Evolutionary conservation across 495 filamentous ascomycete genomes (phyloP), one percentile per base, ranked within the genome.

Genomic region (Aspergillus coremiiformis): DNA sequence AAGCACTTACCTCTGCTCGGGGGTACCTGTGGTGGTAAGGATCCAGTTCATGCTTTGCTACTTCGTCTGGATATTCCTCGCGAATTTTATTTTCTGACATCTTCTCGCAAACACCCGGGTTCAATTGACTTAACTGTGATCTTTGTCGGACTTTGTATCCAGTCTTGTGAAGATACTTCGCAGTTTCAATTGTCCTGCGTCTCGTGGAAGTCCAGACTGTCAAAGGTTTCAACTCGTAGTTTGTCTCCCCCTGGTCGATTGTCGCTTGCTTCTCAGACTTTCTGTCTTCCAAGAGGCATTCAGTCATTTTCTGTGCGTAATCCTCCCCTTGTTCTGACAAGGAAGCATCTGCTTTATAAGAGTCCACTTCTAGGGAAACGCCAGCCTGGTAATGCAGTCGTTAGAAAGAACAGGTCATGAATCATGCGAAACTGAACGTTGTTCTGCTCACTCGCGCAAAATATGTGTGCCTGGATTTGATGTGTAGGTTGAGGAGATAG

Each of bases 1-100:
- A 46, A 37, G 5, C 22, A 33, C 78, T 62, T 75, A 91, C 90
- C 77, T 99, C 93, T 37, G 92, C 93, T 44, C 93, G 79, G 24
- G 93, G 93, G 63, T 96, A 99, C 32, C 93, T 81, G 64, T 99
- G 93, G 64, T 99, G 93, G 61, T 97, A 99, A 6, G 94, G 93
- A 66, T 99, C 93, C 43, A 84, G 73, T 63, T 96, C 88, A 65
- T 99, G 93, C 72, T 92, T 96, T 44, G 80, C 73, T 24, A 95
- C 89, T 64, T 99, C 94, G 15, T 94, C 86, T 1, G 92, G 86
- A 60, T 86, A 95, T 47, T 90, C 76, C 57, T 76, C 64, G 51
- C 87, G 81, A 53, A 99, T 95, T 32, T 76, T 81, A n/a, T 68
- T 77, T 66, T 96, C 89, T 10, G 80, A 82, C 72, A 95, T 84